A percentile compares a stretch with the other conserved stretches of the same genome.
Conservation (phyloP, 441 rosid species). For the Gossypium davidsonii region DNA sequence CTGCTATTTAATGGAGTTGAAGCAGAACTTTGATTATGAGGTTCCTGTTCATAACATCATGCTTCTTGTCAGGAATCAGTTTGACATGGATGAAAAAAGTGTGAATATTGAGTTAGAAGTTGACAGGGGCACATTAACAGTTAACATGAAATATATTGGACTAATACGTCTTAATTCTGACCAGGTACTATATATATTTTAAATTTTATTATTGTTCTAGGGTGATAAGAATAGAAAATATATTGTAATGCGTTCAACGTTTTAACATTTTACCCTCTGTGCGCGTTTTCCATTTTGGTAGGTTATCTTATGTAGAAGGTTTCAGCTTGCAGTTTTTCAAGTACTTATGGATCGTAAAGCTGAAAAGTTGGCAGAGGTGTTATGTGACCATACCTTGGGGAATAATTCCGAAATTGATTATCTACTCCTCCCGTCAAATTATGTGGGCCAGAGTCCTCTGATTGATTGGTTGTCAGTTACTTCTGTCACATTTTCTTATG, state of each 20-base stretch:
- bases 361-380: slow-evolving; percentile 31
- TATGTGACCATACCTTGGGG: slow-evolving; percentile 23
- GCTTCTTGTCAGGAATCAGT: slow-evolving; percentile 44
- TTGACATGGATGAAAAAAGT: slow-evolving; percentile 40
- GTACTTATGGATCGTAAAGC: slow-evolving; percentile 41
- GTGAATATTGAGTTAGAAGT: slow-evolving; percentile 41
- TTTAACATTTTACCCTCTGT: neutral
- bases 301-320: slow-evolving; percentile 58
- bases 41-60: slow-evolving; percentile 40
- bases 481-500: slow-evolving; percentile 33
- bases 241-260: neutral
- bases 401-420: slow-evolving; percentile 43
- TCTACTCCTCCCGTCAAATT: slow-evolving; percentile 51
- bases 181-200: slow-evolving; percentile 26
- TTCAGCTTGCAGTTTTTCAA: slow-evolving; percentile 53
- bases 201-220: neutral
- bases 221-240: neutral
- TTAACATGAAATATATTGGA: slow-evolving; percentile 46
- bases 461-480: slow-evolving; percentile 56
- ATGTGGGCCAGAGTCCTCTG: slow-evolving; percentile 6
- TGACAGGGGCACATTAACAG: slow-evolving; percentile 46
- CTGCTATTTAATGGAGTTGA: slow-evolving; percentile 54
- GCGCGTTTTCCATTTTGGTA: slow-evolving; percentile 20
- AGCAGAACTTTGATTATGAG: slow-evolving; percentile 31
- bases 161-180: slow-evolving; percentile 30